phyloP scores from a whole-genome alignment of 306 rosid genomes.

The Cucurbita maxima region DNA sequence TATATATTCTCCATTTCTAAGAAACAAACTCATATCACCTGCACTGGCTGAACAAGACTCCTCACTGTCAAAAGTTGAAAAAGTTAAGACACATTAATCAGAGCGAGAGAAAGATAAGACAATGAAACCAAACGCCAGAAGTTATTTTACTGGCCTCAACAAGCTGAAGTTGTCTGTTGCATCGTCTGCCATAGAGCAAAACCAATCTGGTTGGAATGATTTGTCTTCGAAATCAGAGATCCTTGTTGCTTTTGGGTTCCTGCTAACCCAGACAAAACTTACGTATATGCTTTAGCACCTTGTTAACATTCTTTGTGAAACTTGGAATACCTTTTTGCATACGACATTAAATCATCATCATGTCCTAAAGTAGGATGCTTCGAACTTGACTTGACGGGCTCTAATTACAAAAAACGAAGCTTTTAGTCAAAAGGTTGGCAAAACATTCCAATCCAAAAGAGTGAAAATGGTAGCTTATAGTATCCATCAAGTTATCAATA shows the following conservation, averaged over 20 bases:
- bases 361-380: constrained; percentile 25
- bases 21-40: constrained; percentile 24
- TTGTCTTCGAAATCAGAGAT: constrained; percentile 24
- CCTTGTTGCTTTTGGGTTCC: constrained; percentile 24
- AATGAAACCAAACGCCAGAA: constrained; percentile 1
- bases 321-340: constrained; percentile 37
- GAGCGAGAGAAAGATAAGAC: constrained; percentile 1
- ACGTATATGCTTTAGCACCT: background rate
- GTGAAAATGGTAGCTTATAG: no score
- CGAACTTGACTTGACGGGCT: constrained; percentile 23
- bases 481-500: background rate
- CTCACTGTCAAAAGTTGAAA: constrained; percentile 41
- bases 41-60: constrained; percentile 78
- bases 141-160: constrained; percentile 36
- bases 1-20: background rate
- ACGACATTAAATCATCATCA: constrained; percentile 27
- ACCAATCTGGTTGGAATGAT: constrained; percentile 16
- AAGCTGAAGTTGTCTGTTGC: constrained; percentile 51
- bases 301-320: background rate
- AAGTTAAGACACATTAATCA: constrained; percentile 7
- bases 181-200: constrained; percentile 38
- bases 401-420: constrained; percentile 22
- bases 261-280: constrained; percentile 17
- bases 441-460: no score
- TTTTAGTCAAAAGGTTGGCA: background rate